Evolutionary conservation across 2,329 filamentous ascomycete species (phyloP).

Genomic region (Pseudogymnoascus sp.): DNA sequence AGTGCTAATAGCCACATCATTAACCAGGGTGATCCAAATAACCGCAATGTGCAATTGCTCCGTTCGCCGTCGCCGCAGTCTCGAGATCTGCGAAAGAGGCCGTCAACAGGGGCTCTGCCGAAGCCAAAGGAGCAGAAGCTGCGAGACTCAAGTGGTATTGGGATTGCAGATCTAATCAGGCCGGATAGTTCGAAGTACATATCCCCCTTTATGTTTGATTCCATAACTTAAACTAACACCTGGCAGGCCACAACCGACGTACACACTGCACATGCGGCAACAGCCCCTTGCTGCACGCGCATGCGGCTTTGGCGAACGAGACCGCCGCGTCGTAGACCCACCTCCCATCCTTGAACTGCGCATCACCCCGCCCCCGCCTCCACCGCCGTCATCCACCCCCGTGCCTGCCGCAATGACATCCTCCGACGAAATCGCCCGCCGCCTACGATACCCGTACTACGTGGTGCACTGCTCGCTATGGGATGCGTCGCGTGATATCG

Average conservation of each 20-base stretch:
- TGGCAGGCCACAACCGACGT: slow-evolving; percentile 11
- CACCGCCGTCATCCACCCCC: neutral
- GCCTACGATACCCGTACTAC: slow-evolving; percentile 54
- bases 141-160: neutral
- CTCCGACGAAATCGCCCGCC: slow-evolving; percentile 34
- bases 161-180: neutral
- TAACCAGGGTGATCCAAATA: neutral
- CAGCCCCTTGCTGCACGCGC: slow-evolving; percentile 71
- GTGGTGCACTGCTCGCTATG: slow-evolving; percentile 72
- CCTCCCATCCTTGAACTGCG: slow-evolving; percentile 72
- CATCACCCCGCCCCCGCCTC: slow-evolving; percentile 45
- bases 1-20: neutral
- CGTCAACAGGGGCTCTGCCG: neutral
- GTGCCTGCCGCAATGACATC: neutral
- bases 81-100: neutral
- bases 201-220: neutral
- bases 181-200: neutral
- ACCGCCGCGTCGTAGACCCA: slow-evolving; percentile 74
- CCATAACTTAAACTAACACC: neutral
- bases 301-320: slow-evolving; percentile 75
- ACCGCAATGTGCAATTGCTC: neutral
- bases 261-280: slow-evolving; percentile 55
- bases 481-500: slow-evolving; percentile 57
- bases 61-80: slow-evolving; percentile 2
- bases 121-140: slow-evolving; percentile 5